Percentiles rank a stretch among this genome's conserved stretches.
Conservation (phyloP, 306 rosid species). For the Luffa acutangula region DNA sequence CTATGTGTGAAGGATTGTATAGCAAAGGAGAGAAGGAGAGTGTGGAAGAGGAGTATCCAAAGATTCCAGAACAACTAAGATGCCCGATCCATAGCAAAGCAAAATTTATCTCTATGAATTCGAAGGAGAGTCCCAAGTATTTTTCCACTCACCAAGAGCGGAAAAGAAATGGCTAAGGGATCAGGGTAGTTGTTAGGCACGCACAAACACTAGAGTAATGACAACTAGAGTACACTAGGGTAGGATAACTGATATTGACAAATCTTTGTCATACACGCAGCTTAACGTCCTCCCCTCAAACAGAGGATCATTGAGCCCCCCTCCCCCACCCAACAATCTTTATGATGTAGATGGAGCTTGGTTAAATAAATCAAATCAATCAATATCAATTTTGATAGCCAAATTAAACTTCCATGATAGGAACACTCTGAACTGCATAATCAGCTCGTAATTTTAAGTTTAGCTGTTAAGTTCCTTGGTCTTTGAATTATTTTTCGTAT, state of each 20-base stretch:
- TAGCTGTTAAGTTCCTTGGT: not conserved
- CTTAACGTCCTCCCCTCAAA: not conserved
- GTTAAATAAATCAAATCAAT: not conserved
- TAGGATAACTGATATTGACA: not conserved
- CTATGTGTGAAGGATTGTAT: not conserved
- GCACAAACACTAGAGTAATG: not conserved
- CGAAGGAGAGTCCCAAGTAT: not conserved
- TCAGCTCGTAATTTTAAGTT: not conserved
- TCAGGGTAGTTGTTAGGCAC: not conserved
- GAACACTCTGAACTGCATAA: not conserved
- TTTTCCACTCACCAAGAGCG: not conserved
- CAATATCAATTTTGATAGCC: not conserved
- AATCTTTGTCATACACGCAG: no score
- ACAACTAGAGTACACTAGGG: not conserved
- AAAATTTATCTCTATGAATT: no score
- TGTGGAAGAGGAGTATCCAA: no score
- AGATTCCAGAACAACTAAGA: no score
- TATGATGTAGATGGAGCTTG: not conserved
- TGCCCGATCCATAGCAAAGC: no score
- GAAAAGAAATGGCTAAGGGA: not conserved
- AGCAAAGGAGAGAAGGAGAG: not conserved
- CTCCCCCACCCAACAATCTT: not conserved
- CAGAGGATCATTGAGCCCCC: not conserved
- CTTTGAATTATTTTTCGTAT: not conserved
- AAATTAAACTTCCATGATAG: not conserved